Percentiles rank a stretch among this genome's conserved stretches.
phyloP scores from a whole-genome alignment of 2,329 filamentous ascomycete species.

The Xylariaceae sp. region DNA sequence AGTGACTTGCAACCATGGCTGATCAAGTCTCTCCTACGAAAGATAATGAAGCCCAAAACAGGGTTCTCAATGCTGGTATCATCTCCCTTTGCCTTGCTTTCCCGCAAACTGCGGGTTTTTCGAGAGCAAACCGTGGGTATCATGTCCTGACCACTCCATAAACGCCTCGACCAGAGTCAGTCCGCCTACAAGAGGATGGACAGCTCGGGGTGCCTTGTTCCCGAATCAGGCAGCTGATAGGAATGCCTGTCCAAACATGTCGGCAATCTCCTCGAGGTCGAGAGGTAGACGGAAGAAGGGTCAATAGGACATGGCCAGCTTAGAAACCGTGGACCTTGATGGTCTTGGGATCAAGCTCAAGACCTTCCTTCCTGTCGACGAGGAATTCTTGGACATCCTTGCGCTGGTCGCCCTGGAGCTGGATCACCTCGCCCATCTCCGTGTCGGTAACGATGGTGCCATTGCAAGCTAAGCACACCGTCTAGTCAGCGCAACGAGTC shows the following conservation, averaged over 20 bases:
- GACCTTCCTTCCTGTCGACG: conserved; percentile 89
- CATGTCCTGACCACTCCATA: conserved; percentile 29
- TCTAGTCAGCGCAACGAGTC: conserved; percentile 10
- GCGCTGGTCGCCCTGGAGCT: conserved; percentile 98
- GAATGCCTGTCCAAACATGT: conserved; percentile 13
- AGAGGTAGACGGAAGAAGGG: conserved; percentile 19
- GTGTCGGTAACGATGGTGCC: conserved; percentile 95
- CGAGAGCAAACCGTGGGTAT: conserved; percentile 25
- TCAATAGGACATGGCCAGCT: conserved; percentile 32
- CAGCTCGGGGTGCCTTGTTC: conserved; percentile 19
- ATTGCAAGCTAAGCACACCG: conserved; percentile 77
- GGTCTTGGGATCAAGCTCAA: conserved; percentile 91
- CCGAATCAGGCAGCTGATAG: conserved; percentile 2
- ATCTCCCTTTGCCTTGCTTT: conserved; percentile 10
- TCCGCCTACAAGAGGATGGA: conserved; percentile 18
- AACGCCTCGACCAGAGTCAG: conserved; percentile 27
- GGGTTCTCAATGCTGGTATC: conserved; percentile 2
- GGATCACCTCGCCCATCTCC: conserved; percentile 99
- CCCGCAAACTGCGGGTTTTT: conserved; percentile 10
- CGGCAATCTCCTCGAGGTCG: conserved; percentile 17
- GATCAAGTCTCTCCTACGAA: conserved; percentile 14
- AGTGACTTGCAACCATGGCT: conserved; percentile 20
- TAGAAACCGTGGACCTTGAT: conserved; percentile 80
- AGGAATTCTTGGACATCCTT: conserved; percentile 98
- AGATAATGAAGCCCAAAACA: conserved; percentile 12